A percentile compares a stretch with the other conserved stretches of the same genome.
These are phyloP conservation scores for Prototheca wickerhamii DNA, from an alignment of 163 green algal species.

Conservation along the genomic window DNA sequence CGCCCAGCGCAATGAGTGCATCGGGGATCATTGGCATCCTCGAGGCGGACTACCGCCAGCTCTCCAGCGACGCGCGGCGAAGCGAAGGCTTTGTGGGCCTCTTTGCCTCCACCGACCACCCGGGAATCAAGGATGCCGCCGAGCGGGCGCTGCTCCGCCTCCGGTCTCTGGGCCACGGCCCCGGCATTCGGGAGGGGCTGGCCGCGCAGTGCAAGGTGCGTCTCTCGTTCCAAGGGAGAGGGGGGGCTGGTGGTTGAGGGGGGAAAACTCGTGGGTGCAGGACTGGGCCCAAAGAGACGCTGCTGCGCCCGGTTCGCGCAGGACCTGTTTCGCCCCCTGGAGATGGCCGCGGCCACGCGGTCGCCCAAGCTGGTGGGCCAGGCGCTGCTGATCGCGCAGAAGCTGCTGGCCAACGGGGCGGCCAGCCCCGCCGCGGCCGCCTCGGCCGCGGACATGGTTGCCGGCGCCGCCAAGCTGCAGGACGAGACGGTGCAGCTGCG, in stretches of 20 bases:
- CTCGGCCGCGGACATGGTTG: constrained; percentile 18
- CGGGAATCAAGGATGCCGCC: constrained; percentile 55
- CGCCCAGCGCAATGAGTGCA: no score
- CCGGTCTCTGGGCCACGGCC: constrained; percentile 20
- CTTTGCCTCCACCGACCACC: constrained; percentile 46
- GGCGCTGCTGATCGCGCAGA: constrained; percentile 58
- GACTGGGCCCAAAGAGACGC: no score
- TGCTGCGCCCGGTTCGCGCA: no score
- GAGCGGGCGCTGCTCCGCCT: constrained; percentile 53
- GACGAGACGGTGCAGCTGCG: constrained; percentile 79
- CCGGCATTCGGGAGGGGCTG: constrained; percentile 18
- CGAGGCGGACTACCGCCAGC: constrained; percentile 47
- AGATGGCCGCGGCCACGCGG: constrained; percentile 62
- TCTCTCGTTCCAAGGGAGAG: background rate
- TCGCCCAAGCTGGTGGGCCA: constrained; percentile 50
- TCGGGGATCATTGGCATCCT: constrained; percentile 34
- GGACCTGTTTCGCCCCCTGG: constrained; percentile 70
- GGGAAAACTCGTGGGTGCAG: no score
- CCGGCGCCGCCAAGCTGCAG: constrained; percentile 44
- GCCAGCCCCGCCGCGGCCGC: constrained; percentile 32
- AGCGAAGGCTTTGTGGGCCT: constrained; percentile 49
- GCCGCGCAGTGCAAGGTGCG: constrained; percentile 23
- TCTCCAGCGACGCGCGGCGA: constrained; percentile 43
- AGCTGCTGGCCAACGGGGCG: constrained; percentile 61
- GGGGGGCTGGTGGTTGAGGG: background rate